phyloP scores from a whole-genome alignment of 805 yeast species.

The Ogataea saltuana region DNA sequence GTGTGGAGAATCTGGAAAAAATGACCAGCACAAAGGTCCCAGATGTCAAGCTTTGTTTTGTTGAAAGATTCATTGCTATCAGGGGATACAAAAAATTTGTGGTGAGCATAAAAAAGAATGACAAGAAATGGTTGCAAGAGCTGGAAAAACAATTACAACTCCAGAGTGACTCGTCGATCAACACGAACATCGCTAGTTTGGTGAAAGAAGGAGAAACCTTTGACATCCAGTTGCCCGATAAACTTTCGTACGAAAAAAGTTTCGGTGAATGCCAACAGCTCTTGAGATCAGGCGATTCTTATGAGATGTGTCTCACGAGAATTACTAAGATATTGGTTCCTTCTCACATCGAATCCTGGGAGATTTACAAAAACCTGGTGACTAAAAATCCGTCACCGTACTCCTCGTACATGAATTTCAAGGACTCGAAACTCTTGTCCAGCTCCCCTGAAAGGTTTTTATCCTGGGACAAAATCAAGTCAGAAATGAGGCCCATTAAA shows the following conservation, averaged over 20 bases:
- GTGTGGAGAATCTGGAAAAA: slow-evolving; percentile 37
- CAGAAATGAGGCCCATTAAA: slow-evolving; percentile 92
- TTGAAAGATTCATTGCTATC: slow-evolving; percentile 62
- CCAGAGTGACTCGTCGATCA: neutral
- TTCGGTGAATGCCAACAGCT: slow-evolving; percentile 66
- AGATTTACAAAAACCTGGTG: slow-evolving; percentile 71
- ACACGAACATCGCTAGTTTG: slow-evolving; percentile 8
- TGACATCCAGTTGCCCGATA: slow-evolving; percentile 50
- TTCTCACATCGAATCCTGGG: slow-evolving; percentile 62
- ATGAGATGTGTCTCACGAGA: slow-evolving; percentile 88
- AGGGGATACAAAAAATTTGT: slow-evolving; percentile 54
- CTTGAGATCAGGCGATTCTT: slow-evolving; percentile 81
- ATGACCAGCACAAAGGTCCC: slow-evolving; percentile 50
- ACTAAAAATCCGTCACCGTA: slow-evolving; percentile 88
- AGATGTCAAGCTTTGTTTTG: slow-evolving; percentile 71
- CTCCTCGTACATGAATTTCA: slow-evolving; percentile 74
- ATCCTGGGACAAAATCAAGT: slow-evolving; percentile 62
- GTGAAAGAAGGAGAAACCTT: slow-evolving; percentile 19
- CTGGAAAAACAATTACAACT: neutral
- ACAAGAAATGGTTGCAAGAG: slow-evolving; percentile 39
- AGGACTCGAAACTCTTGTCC: slow-evolving; percentile 65
- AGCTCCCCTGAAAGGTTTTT: slow-evolving; percentile 95
- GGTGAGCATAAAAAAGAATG: slow-evolving; percentile 50
- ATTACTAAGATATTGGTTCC: slow-evolving; percentile 63
- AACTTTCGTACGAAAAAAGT: slow-evolving; percentile 51